These are phyloP conservation scores for Cystobasidium ongulense DNA, from an alignment of 768 basidiomycete species.

Conservation along the genomic window DNA sequence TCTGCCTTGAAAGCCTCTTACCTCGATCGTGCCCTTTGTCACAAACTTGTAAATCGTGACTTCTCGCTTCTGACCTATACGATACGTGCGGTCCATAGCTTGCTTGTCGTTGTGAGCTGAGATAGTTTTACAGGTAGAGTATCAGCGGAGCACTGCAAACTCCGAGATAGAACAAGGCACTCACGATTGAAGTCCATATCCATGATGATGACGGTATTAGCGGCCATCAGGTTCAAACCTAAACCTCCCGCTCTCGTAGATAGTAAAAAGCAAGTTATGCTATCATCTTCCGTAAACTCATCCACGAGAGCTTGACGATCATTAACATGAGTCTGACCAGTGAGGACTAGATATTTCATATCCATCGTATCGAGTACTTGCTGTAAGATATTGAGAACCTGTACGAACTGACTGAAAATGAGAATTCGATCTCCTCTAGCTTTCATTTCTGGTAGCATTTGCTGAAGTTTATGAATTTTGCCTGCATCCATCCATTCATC, in stretches of 20 bases:
- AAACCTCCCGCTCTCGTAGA: constrained; percentile 91
- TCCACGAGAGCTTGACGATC: constrained; percentile 88
- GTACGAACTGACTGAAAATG: constrained; percentile 96
- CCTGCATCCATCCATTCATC: constrained; percentile 76
- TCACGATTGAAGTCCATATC: constrained; percentile 85
- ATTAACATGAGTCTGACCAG: constrained; percentile 87
- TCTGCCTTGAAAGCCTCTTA: constrained; percentile 31
- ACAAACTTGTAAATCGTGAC: constrained; percentile 93
- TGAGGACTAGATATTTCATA: constrained; percentile 71
- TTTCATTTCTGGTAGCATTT: constrained; percentile 61
- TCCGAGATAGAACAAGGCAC: constrained; percentile 27
- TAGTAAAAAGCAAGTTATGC: constrained; percentile 78
- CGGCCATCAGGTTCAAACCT: constrained; percentile 68
- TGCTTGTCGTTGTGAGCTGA: constrained; percentile 74
- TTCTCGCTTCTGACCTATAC: constrained; percentile 87
- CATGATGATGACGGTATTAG: constrained; percentile 63
- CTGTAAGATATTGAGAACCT: constrained; percentile 87
- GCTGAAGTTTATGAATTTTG: constrained; percentile 67
- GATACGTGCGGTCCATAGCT: constrained; percentile 93
- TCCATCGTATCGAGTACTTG: constrained; percentile 63
- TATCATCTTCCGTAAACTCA: constrained; percentile 80
- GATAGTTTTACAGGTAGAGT: background rate
- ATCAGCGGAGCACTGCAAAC: background rate
- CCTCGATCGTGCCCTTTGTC: constrained; percentile 78
- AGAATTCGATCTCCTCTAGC: constrained; percentile 69